Base-by-base conservation (phyloP, 495 filamentous ascomycete genomes). In the Neurospora sp. region DNA sequence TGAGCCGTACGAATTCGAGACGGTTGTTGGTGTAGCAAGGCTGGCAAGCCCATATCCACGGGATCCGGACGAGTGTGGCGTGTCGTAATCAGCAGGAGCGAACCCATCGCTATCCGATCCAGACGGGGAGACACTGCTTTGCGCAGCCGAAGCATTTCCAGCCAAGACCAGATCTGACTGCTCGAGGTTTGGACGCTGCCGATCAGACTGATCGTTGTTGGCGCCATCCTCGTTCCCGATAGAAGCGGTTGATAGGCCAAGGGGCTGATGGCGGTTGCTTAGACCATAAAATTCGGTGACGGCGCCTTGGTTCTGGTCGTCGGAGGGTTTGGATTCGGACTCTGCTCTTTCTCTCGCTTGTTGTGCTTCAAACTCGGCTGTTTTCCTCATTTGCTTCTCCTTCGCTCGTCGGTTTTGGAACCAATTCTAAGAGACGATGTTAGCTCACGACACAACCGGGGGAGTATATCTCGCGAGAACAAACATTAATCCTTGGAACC, bases 361-460 rank as follows among this genome's bases (percentile, higher is more conserved):
- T 79, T 88, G 81, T 79, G 82, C 83, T 74, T 86, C 84, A 69
- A 85, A 89, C 77, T 93, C 90, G 78, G 90, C 88, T 78, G 91
- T 89, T 78, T 90, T 88, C 78, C 85, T 90, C 78, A 93, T 88
- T 75, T 93, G 89, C 83, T 94, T 94, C 40, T 91, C 91, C 79
- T 94, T 93, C 71, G 92, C 92, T 45, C 93, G 90, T 70, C 93
- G 87, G 79, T 96, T 96, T 79, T 96, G 93, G 81, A 95, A 97
- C 93, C 93, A 96, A 76, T 95, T 95, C 93, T 96, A 72, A 41
- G 35, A 72, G 53, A 59, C 35, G 9, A 69, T 40, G 81, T 85
- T 72, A 85, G 82, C 74, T 75, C 35, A 53, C 53, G 70, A 48
- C 44, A 73, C 20, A 61, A 12, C 31, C 73, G n/a, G 37, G 53